These are phyloP conservation scores for Adansonia madagascariensis DNA, from an alignment of 441 rosid species.

Conservation along the genomic window DNA sequence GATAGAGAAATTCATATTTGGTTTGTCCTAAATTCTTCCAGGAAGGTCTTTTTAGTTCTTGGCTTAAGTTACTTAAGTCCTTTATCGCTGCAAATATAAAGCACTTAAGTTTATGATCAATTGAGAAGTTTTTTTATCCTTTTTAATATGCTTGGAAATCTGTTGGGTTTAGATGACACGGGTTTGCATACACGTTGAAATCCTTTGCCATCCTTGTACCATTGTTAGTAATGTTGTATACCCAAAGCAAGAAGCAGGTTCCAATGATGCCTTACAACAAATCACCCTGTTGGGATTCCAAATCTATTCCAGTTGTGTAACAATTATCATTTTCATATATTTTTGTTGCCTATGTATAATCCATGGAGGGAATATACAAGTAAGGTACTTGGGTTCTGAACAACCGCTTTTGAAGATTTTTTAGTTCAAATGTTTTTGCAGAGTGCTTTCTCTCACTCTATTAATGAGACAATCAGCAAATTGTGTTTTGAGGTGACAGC, in stretches of 20 bases:
- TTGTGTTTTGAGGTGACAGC: neutral
- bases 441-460: neutral
- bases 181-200: neutral
- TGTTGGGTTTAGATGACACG: neutral
- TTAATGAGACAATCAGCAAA: neutral
- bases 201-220: neutral
- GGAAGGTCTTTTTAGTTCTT: neutral
- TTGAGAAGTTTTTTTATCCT: neutral
- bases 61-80: neutral
- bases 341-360: neutral
- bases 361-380: conserved; percentile 1
- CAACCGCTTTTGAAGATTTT: neutral
- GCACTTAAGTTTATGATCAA: too few species aligned
- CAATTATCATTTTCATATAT: neutral
- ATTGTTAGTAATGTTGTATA: neutral
- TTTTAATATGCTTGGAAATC: neutral
- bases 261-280: neutral
- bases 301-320: neutral
- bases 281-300: neutral
- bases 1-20: neutral
- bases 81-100: neutral
- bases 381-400: neutral
- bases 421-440: conserved; percentile 11
- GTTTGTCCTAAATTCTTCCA: neutral
- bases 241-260: conserved; percentile 3